A percentile compares a stretch with the other conserved stretches of the same genome.
Evolutionary conservation across 75 land plant species (phyloP).

Genomic region (Gnetum montanum): DNA sequence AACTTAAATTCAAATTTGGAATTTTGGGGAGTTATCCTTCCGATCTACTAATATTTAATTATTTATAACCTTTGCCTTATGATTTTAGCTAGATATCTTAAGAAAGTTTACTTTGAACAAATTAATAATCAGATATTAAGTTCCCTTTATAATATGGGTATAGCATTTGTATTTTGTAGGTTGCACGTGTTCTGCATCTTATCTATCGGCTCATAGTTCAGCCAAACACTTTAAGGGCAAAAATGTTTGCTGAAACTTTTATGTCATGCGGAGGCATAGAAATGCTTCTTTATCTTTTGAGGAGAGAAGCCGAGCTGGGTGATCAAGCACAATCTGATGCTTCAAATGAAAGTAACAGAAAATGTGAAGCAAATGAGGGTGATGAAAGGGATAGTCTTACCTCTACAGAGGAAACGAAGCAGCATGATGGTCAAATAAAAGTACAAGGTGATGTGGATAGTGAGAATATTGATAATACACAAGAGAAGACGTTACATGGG

Average conservation of each 20-base stretch:
- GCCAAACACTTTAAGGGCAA: conserved; percentile 77
- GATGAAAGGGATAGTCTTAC: not conserved
- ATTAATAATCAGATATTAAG: too few relatives aligned
- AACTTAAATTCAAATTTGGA: too few relatives aligned
- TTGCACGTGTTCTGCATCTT: conserved; percentile 84
- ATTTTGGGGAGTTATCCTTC: too few relatives aligned
- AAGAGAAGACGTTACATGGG: not conserved
- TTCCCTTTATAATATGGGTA: too few relatives aligned
- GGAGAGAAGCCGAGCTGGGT: conserved; percentile 70
- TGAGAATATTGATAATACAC: not conserved
- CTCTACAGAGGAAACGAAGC: conserved; percentile 1
- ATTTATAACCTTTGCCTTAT: too few relatives aligned
- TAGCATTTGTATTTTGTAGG: conserved; percentile 37
- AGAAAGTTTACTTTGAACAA: too few relatives aligned
- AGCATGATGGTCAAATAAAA: not conserved
- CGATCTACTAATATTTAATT: too few relatives aligned
- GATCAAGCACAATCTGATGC: conserved; percentile 21
- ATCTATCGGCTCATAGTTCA: conserved; percentile 85
- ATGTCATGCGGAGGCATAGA: conserved; percentile 85
- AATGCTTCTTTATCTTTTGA: conserved; percentile 74
- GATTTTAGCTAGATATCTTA: too few relatives aligned
- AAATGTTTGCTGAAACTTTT: conserved; percentile 82
- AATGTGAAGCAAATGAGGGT: not conserved
- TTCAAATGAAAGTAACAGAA: conserved; percentile 4
- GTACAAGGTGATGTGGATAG: not conserved